Conservation (phyloP, 1,284 basidiomycete genomes). For the Heterobasidion irregulare region DNA sequence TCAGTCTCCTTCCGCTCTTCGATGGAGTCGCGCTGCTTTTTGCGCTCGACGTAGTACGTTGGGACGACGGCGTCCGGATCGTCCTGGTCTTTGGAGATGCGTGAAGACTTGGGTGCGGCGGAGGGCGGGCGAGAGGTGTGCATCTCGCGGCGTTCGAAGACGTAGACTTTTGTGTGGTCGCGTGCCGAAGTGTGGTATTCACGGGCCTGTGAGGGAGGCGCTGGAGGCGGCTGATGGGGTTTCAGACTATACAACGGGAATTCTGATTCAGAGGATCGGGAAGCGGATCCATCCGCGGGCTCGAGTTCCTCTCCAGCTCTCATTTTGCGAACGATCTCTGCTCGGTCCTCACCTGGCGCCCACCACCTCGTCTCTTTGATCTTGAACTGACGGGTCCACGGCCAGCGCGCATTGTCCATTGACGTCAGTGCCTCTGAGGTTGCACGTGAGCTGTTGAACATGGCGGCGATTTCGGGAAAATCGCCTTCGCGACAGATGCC, state of each 20-base stretch:
- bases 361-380: constrained; percentile 18
- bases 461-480: constrained; percentile 20
- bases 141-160: neutral
- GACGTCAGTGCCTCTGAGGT: constrained; percentile 12
- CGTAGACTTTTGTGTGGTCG: neutral
- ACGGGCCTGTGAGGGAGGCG: neutral
- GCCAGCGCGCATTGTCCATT: constrained; percentile 36
- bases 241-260: too few relatives aligned
- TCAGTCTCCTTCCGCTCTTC: constrained; percentile 24
- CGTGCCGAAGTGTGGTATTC: neutral
- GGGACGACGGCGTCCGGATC: constrained; percentile 22
- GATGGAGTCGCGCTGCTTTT: constrained; percentile 23
- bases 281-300: too few relatives aligned
- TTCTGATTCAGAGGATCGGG: too few relatives aligned
- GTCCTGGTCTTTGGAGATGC: neutral
- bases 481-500: constrained; percentile 28
- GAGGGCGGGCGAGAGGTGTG: neutral
- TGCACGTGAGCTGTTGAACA: constrained; percentile 20
- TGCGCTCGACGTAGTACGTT: constrained; percentile 24
- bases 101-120: neutral
- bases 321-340: neutral
- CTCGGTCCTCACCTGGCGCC: constrained; percentile 11
- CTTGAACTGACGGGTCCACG: constrained; percentile 15
- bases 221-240: neutral
- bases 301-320: too few relatives aligned